These are phyloP conservation scores for Tylopilus sp. DNA, from an alignment of 768 basidiomycete genomes.

Conservation along the genomic window DNA sequence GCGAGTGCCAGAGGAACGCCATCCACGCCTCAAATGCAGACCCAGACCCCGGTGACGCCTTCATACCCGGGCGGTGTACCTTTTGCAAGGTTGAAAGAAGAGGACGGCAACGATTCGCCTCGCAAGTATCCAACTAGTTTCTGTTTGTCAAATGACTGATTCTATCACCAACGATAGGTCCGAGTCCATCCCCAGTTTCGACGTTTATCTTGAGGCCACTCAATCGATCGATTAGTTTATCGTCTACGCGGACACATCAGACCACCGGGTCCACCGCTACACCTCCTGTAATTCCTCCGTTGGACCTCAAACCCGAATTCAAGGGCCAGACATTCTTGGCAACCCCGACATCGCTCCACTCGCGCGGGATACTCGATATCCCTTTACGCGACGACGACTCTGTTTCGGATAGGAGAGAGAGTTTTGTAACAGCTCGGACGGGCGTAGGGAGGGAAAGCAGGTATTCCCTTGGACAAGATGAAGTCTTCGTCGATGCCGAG, in stretches of 20 bases:
- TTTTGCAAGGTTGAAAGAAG: constrained; percentile 27
- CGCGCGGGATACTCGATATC: constrained; percentile 21
- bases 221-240: constrained; percentile 63
- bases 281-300: constrained; percentile 52
- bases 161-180: constrained; percentile 31
- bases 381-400: constrained; percentile 37
- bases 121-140: constrained; percentile 38
- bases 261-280: constrained; percentile 39
- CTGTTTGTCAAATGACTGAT: constrained; percentile 3
- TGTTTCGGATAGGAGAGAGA: constrained; percentile 52
- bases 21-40: constrained; percentile 11
- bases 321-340: constrained; percentile 32
- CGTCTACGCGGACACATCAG: constrained; percentile 56
- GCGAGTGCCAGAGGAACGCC: constrained; percentile 13
- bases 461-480: constrained; percentile 29
- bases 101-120: constrained; percentile 29
- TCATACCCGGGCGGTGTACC: constrained; percentile 19
- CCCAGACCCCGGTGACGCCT: constrained; percentile 24
- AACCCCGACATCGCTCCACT: constrained; percentile 26
- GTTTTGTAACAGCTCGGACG: constrained; percentile 50
- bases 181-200: constrained; percentile 53
- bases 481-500: constrained; percentile 28
- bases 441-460: constrained; percentile 28
- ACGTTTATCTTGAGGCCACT: constrained; percentile 62
- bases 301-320: constrained; percentile 57